Evolutionary conservation across 768 basidiomycete species (phyloP).

Genomic region (Agrocybe pediades): DNA sequence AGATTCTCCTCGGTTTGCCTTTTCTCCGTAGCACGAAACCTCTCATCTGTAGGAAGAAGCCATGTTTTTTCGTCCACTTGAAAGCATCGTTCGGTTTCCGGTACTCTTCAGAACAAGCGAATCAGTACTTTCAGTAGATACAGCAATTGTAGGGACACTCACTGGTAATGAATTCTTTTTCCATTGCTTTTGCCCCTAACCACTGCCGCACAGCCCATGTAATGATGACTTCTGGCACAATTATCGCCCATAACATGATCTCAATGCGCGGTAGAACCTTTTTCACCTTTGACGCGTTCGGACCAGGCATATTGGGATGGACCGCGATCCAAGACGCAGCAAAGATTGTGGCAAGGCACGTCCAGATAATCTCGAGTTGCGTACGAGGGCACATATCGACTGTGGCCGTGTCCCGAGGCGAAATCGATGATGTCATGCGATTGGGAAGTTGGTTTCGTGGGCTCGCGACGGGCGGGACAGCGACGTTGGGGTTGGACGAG

Average conservation of each 20-base stretch:
- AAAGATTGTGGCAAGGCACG: background rate
- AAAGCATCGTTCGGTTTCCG: background rate
- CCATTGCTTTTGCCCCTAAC: background rate
- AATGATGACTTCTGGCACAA: background rate
- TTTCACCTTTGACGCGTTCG: background rate
- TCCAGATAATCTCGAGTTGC: background rate
- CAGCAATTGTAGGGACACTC: background rate
- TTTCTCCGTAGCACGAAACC: background rate
- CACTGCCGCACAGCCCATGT: background rate
- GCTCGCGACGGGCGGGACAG: too few species aligned
- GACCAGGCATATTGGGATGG: background rate
- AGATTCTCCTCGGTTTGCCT: background rate
- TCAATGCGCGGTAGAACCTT: background rate
- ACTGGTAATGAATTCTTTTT: background rate
- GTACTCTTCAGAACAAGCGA: background rate
- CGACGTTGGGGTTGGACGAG: too few species aligned
- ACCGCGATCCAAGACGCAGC: background rate
- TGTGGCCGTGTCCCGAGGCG: background rate
- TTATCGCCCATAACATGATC: background rate
- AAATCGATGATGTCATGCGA: too few species aligned
- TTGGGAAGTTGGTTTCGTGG: too few species aligned
- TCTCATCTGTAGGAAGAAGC: constrained; percentile 1
- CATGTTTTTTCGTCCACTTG: background rate
- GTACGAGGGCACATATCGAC: background rate
- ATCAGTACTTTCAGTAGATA: too few species aligned